Evolutionary conservation across 208 protist genomes (phyloP).

Genomic region (Leishmania lainsoni): DNA sequence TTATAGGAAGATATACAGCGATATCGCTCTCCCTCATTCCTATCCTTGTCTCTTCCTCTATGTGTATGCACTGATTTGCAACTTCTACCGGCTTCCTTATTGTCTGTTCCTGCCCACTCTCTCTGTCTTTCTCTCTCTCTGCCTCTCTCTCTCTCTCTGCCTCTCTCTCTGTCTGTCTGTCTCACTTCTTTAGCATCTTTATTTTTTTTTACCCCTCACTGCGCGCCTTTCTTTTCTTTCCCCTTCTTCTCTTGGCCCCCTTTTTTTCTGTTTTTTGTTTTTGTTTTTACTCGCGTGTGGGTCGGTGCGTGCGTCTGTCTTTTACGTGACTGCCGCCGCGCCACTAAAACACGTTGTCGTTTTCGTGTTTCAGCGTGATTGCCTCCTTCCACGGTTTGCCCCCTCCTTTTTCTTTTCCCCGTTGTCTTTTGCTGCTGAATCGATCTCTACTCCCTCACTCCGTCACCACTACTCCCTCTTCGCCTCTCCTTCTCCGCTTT

Average conservation of each 20-base stretch:
- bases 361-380: background rate
- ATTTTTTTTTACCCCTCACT: background rate
- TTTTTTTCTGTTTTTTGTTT: background rate
- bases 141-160: background rate
- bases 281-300: background rate
- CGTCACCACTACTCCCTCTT: background rate
- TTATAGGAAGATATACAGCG: background rate
- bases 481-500: background rate
- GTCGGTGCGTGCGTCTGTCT: conserved; percentile 3
- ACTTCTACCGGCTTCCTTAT: background rate
- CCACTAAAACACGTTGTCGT: conserved; percentile 1
- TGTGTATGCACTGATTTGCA: background rate
- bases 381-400: background rate
- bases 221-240: background rate
- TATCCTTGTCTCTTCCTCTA: background rate
- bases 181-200: background rate
- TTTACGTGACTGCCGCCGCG: background rate
- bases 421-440: background rate
- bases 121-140: background rate
- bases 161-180: conserved; percentile 6
- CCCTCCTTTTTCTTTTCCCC: background rate
- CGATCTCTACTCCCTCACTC: background rate
- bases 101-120: background rate
- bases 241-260: background rate
- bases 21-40: background rate